Evolutionary conservation across 2,329 filamentous ascomycete genomes (phyloP), one percentile per base, ranked within the genome.

Genomic region (Chrysoporthe austroafricana): DNA sequence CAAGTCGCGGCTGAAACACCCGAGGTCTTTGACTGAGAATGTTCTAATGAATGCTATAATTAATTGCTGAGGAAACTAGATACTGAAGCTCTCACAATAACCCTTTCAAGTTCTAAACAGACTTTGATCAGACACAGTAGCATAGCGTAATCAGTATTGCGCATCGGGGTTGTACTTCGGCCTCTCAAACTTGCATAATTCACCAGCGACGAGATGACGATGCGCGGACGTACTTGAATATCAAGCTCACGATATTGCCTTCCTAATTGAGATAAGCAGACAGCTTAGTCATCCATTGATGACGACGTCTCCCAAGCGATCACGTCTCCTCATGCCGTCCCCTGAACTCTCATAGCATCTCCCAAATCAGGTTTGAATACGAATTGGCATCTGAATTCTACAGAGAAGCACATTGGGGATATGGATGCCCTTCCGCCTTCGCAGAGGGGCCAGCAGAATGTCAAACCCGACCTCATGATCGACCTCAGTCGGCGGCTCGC

Each of bases 231-330:
- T 26, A 26, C 26, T 26, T 26, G 26, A 26, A 26, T 26, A 26
- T 26, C 26, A 26, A 26, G 36, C 5, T 39, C 26, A 21, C 18
- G 58, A 63, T 26, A 2, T 26, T 26, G 26, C 64, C 64, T 66
- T 54, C 64, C 62, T 50, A 57, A 50, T 58, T 42, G 54, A 3
- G 43, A n/a, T 34, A 39, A 42, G 59, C 5, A 42, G 26, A 44
- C 34, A 52, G 60, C 66, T 67, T 64, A 67, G 62, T 64, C 62
- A 67, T 59, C 46, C 26, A 26, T 26, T n/a, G 86, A 86, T 1
- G 88, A 87, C 72, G 84, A 86, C 78, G 89, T 89, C 65, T 86
- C 89, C 73, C 82, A 84, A 3, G 86, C 85, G 21, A 14, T 52
- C 46, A 50, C 46, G 11, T 34, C 13, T 34, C 50, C 26, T 84